phyloP scores from a whole-genome alignment of 2,329 filamentous ascomycete genomes.

The Aspergillus caelatus region DNA sequence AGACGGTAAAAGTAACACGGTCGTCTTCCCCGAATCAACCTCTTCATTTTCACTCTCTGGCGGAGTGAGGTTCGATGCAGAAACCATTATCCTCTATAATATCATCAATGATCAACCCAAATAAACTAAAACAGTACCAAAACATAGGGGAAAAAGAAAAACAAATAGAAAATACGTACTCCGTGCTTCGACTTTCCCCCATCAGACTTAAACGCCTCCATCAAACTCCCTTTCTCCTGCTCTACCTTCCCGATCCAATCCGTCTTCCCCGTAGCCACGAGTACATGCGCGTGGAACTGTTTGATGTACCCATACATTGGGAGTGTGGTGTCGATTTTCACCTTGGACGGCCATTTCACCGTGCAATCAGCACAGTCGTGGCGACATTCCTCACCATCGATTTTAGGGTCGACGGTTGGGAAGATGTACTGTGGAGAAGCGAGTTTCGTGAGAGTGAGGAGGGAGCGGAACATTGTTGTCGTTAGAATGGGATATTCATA shows the following conservation, averaged over 20 bases:
- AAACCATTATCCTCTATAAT: slow-evolving; percentile 33
- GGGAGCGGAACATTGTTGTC: slow-evolving; percentile 31
- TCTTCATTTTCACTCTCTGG: slow-evolving; percentile 14
- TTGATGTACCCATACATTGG: slow-evolving; percentile 41
- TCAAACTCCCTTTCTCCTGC: slow-evolving; percentile 52
- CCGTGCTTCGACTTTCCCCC: slow-evolving; percentile 66
- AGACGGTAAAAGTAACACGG: slow-evolving; percentile 76
- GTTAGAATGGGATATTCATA: no score
- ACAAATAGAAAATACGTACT: slow-evolving; percentile 46
- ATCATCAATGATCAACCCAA: not conserved
- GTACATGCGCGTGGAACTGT: slow-evolving; percentile 36
- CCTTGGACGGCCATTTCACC: slow-evolving; percentile 35
- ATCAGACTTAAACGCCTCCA: slow-evolving; percentile 49
- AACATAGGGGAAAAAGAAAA: no score
- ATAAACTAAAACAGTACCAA: not conserved
- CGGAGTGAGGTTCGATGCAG: slow-evolving; percentile 36
- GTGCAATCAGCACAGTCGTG: slow-evolving; percentile 43
- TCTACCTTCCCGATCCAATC: slow-evolving; percentile 42
- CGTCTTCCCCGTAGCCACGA: slow-evolving; percentile 41
- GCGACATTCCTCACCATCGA: slow-evolving; percentile 39
- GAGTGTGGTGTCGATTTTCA: slow-evolving; percentile 34
- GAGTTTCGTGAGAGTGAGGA: slow-evolving; percentile 31
- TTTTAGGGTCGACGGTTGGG: slow-evolving; percentile 34
- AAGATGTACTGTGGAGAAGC: slow-evolving; percentile 34
- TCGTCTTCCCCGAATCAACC: slow-evolving; percentile 54